Evolutionary conservation across 495 filamentous ascomycete genomes (phyloP), one percentile per base, ranked within the genome.

Genomic region (Aspergillus saccharolyticus): DNA sequence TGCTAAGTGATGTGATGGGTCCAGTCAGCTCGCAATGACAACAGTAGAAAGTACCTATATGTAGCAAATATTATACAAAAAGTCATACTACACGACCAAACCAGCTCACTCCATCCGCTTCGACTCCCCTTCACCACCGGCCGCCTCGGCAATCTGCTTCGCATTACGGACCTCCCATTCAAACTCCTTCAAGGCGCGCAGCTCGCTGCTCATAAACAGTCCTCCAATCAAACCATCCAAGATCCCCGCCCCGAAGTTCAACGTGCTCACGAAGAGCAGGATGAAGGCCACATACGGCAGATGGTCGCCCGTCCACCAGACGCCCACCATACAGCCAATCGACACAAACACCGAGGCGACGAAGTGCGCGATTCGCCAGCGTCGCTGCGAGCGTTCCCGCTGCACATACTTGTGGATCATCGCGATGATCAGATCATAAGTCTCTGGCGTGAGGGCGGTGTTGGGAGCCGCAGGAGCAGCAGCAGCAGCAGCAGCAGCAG

Each of bases 101-200:
- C 4, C 4, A 10, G 25, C 5, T 55, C 19, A 58, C 43, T 63
- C 53, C 20, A 22, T 10, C 46, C n/a, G 28, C 14, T 50, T 16
- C 10, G 33, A 39, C 33, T 39, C 2, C 33, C 33, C 33, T 2
- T 12, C 33, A 20, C 24, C 15, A 22, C 24, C 54, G 7, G 19
- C 22, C 54, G 53, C 60, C 55, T 67, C 55, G 12, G 68, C 65
- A 43, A 76, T 43, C 22, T 64, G 66, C 58, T 71, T 83, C 33
- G 86, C 86, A 72, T 88, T 94, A 51, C 73, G 72, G 15, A 98
- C 85, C 75, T 98, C 95, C 87, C 91, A 96, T 64, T 94, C 85
- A 73, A 97, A 97, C 74, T 97, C 94, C 63, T 84, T 87, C n/a
- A 98, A 73, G 15, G 89, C 85, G 57, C 90, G 77, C 57, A 96